phyloP scores from a whole-genome alignment of 257 asterid species.

The Nicotiana tabacum region DNA sequence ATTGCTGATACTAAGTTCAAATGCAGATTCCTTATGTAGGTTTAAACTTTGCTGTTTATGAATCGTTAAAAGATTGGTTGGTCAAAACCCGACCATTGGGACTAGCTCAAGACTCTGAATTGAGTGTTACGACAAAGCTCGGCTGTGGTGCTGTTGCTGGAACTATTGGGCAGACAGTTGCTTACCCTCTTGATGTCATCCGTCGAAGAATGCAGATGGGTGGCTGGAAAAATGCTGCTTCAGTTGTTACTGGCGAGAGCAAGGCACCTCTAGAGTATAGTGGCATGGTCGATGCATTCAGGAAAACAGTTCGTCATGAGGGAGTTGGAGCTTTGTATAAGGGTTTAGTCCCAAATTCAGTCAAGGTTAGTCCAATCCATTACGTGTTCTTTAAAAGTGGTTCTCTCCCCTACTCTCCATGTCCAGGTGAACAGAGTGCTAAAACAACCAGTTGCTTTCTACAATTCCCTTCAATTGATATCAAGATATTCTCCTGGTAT shows the following conservation, averaged over 20 bases:
- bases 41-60: conserved; percentile 94
- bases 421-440: background rate
- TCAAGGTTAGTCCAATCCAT: conserved; percentile 61
- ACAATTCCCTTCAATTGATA: background rate
- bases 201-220: conserved; percentile 99
- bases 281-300: conserved; percentile 94
- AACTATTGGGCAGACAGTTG: conserved; percentile 94
- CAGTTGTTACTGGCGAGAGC: conserved; percentile 70
- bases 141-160: conserved; percentile 96
- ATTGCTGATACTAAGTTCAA: conserved; percentile 8
- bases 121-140: conserved; percentile 79
- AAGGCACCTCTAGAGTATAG: conserved; percentile 62
- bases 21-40: conserved; percentile 95
- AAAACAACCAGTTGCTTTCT: background rate
- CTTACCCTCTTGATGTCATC: conserved; percentile 95
- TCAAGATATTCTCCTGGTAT: background rate
- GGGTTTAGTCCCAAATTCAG: conserved; percentile 96
- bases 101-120: conserved; percentile 63
- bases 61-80: conserved; percentile 88
- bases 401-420: background rate
- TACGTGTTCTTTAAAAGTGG: background rate
- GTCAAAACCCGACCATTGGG: conserved; percentile 55
- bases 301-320: conserved; percentile 89
- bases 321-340: conserved; percentile 89
- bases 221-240: conserved; percentile 91